Conservation (phyloP, 2,329 filamentous ascomycete species). For the Phialophora verrucosa region DNA sequence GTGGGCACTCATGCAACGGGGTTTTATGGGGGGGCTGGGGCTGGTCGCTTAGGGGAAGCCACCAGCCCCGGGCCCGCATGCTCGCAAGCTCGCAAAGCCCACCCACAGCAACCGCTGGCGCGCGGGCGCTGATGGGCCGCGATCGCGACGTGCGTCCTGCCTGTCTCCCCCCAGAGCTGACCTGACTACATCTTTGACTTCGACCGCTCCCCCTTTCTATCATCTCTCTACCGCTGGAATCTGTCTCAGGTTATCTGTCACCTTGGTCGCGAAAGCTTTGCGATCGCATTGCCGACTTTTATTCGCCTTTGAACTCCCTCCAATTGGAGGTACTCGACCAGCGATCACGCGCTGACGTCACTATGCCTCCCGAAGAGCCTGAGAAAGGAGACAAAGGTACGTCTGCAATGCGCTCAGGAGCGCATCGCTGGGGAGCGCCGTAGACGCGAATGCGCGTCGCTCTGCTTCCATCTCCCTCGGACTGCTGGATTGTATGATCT, state of each 20-base stretch:
- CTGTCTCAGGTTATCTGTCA: constrained; percentile 13
- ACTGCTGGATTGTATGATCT: neutral
- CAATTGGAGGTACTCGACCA: constrained; percentile 1
- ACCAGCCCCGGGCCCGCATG: constrained; percentile 5
- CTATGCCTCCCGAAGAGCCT: constrained; percentile 55
- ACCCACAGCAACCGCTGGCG: constrained; percentile 16
- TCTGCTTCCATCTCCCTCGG: neutral
- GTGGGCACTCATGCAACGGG: neutral
- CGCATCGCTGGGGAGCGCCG: neutral
- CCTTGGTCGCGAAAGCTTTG: constrained; percentile 31
- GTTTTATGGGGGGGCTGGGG: neutral
- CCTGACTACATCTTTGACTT: constrained; percentile 13
- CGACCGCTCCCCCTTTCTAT: constrained; percentile 12
- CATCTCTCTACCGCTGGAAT: constrained; percentile 16
- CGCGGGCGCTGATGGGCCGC: constrained; percentile 15
- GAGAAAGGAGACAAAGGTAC: constrained; percentile 60
- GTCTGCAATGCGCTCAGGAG: constrained; percentile 26
- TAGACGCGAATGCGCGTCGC: constrained; percentile 3
- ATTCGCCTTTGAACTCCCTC: constrained; percentile 1
- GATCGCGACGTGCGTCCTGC: constrained; percentile 1
- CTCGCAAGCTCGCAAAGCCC: constrained; percentile 2
- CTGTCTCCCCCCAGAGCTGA: constrained; percentile 16
- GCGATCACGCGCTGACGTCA: constrained; percentile 34
- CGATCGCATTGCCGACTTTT: constrained; percentile 22
- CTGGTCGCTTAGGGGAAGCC: constrained; percentile 9